Evolutionary conservation across 2,329 filamentous ascomycete genomes (phyloP), one percentile per base, ranked within the genome.

Genomic region (Fusarium sp.): DNA sequence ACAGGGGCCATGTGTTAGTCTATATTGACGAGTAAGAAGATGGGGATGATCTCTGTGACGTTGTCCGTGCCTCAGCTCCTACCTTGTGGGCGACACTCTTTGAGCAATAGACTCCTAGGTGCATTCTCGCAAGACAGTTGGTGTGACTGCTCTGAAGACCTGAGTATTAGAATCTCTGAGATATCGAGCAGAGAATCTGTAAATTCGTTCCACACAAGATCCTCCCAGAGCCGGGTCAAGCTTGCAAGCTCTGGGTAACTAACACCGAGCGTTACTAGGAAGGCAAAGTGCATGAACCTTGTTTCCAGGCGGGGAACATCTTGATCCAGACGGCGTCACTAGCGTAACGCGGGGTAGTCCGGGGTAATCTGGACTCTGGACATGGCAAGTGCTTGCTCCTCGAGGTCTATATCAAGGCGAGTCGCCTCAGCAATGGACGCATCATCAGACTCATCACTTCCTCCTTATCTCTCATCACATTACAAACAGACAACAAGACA

Each of bases 281-380:
- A 53, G 51, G 6, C 12, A 16, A 20, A 20, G 5, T 22, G 3
- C 20, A 35, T 33, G 6, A 70, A 69, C 61, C 62, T 69, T 62
- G 68, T 44, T 61, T 11, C 22, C 6, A 44, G 31, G 42, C 40
- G 63, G 40, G 10, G 57, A 29, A 17, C 16, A 31, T 46, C 44
- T 20, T 38, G 33, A 53, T 29, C 46, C 44, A 3, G 22, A 22
- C 57, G 58, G 67, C 55, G 27, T 51, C 11, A 27, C 17, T 38
- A n/a, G 46, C 51, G 14, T 17, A 46, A 64, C 38, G 67, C 62
- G 68, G 68, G 68, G 68, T 69, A 71, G 64, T 65, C 68, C 64
- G 68, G 68, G 68, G 68, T 70, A 71, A 55, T 35, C 27, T 20
- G 55, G n/a, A 64, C 59, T 69, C 36, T 44, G 20, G 44, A 20